Conservation (phyloP, 768 basidiomycete species). For the Dioszegia aurantiaca region DNA sequence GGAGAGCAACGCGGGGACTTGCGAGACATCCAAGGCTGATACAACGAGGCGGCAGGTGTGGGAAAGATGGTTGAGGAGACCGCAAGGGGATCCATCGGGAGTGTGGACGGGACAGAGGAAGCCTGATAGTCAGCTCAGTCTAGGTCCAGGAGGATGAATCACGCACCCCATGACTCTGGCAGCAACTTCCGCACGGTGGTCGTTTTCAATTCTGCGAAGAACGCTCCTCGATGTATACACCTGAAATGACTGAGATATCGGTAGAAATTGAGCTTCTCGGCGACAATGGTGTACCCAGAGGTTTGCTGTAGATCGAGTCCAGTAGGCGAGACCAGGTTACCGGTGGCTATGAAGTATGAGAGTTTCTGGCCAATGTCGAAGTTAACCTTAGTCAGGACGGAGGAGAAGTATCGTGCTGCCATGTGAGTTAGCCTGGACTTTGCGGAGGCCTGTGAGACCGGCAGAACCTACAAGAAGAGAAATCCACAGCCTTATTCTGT, state of each 20-base stretch:
- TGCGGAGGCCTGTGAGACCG: too few relatives aligned
- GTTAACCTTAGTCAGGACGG: conserved; percentile 71
- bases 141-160: conserved; percentile 1
- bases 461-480: conserved; percentile 70
- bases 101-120: conserved; percentile 99
- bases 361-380: conserved; percentile 88
- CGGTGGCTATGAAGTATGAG: conserved; percentile 93
- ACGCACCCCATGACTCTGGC: conserved; percentile 93
- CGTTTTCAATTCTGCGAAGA: conserved; percentile 97
- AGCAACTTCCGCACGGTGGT: conserved; percentile 93
- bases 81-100: conserved; percentile 96
- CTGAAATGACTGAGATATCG: conserved; percentile 98
- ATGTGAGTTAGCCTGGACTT: not conserved
- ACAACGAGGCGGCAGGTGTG: conserved; percentile 90
- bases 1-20: conserved; percentile 76
- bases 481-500: conserved; percentile 72
- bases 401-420: conserved; percentile 75
- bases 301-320: conserved; percentile 97
- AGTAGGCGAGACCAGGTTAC: conserved; percentile 88
- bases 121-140: conserved; percentile 56
- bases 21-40: conserved; percentile 65
- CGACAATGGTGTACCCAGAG: conserved; percentile 97
- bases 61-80: conserved; percentile 92
- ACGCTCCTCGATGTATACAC: conserved; percentile 97
- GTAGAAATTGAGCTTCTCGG: conserved; percentile 97